These are phyloP conservation scores for Rhizopogon salebrosus DNA, from an alignment of 768 basidiomycete species.

Conservation along the genomic window DNA sequence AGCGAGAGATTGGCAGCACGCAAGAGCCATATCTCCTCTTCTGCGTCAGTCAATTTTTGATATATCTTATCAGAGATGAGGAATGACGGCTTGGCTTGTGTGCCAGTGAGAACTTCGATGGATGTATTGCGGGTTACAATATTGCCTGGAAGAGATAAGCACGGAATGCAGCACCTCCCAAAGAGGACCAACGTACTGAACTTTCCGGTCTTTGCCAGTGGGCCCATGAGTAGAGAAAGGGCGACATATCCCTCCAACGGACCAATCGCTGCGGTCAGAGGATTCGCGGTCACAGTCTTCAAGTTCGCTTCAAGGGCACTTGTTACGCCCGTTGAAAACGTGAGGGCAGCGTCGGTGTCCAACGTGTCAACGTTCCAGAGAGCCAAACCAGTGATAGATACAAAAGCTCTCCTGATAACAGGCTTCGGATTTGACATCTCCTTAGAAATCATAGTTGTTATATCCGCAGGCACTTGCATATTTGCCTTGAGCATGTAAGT, in stretches of 20 bases:
- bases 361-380: slow-evolving; percentile 44
- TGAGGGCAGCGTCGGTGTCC: slow-evolving; percentile 35
- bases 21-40: slow-evolving; percentile 75
- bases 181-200: slow-evolving; percentile 42
- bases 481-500: slow-evolving; percentile 42
- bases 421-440: slow-evolving; percentile 72
- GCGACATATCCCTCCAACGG: slow-evolving; percentile 86
- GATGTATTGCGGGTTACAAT: slow-evolving; percentile 42
- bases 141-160: slow-evolving; percentile 32
- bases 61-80: slow-evolving; percentile 86
- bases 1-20: slow-evolving; percentile 53
- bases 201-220: slow-evolving; percentile 42
- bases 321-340: slow-evolving; percentile 50
- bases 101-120: slow-evolving; percentile 39
- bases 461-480: slow-evolving; percentile 38
- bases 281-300: slow-evolving; percentile 59
- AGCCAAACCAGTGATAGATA: slow-evolving; percentile 55
- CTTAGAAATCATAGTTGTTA: slow-evolving; percentile 50
- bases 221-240: slow-evolving; percentile 60
- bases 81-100: slow-evolving; percentile 74
- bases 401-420: slow-evolving; percentile 52
- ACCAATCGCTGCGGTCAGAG: slow-evolving; percentile 53
- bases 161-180: slow-evolving; percentile 1
- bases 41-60: slow-evolving; percentile 54
- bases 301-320: slow-evolving; percentile 66